Evolutionary conservation across 148 eudicot genomes (phyloP).

Genomic region (Spergularia marina): DNA sequence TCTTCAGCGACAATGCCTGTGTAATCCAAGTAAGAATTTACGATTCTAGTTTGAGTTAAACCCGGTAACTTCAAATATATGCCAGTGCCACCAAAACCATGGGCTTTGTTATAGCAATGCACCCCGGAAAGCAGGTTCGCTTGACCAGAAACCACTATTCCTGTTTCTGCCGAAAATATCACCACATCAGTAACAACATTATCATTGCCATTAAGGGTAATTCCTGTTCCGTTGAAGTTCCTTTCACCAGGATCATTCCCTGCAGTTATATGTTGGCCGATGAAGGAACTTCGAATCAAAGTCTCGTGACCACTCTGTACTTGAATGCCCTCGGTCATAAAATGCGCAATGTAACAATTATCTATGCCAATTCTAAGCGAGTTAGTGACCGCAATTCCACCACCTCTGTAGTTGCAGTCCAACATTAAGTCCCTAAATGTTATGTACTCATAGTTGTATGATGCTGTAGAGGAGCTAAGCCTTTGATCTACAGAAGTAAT

Average conservation of each 20-base stretch:
- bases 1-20: slow-evolving; percentile 87
- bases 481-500: slow-evolving; percentile 9
- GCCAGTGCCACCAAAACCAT: slow-evolving; percentile 77
- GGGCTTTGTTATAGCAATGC: slow-evolving; percentile 90
- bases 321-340: slow-evolving; percentile 60
- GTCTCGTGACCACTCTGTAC: slow-evolving; percentile 86
- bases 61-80: slow-evolving; percentile 66
- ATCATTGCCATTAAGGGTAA: slow-evolving; percentile 68
- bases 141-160: slow-evolving; percentile 62
- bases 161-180: slow-evolving; percentile 72
- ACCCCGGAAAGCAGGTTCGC: slow-evolving; percentile 76
- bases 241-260: slow-evolving; percentile 63
- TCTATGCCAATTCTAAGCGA: slow-evolving; percentile 63
- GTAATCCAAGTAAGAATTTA: slow-evolving; percentile 70
- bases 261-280: slow-evolving; percentile 82
- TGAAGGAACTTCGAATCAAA: slow-evolving; percentile 54
- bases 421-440: slow-evolving; percentile 74
- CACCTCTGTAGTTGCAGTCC: slow-evolving; percentile 69
- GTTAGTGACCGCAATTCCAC: slow-evolving; percentile 57
- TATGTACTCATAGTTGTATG: slow-evolving; percentile 60
- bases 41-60: slow-evolving; percentile 74
- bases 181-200: slow-evolving; percentile 70
- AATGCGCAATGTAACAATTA: slow-evolving; percentile 75
- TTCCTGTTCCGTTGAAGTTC: slow-evolving; percentile 69
- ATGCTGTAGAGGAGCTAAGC: slow-evolving; percentile 17